Evolutionary conservation across 2,329 filamentous ascomycete species (phyloP), one percentile per base, ranked within the genome.

Genomic region (Microcyclospora pomicola): DNA sequence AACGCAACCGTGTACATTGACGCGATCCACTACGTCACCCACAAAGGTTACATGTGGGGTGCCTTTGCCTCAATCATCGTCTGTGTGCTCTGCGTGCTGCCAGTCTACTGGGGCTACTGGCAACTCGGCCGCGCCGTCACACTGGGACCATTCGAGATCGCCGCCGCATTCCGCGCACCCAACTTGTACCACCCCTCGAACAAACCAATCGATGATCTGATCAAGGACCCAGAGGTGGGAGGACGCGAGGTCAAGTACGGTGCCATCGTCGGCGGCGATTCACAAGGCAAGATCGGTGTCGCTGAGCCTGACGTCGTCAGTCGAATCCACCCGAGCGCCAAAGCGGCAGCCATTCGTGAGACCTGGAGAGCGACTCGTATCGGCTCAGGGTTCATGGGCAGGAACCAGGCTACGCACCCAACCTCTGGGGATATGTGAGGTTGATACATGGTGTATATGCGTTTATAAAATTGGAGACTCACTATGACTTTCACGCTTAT

Each of bases 61-160:
- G 56, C 56, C 2, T 44, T 59, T 3, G 51, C 47, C 14, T 50
- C 51, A 10, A 55, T 50, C 9, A 34, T 59, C 27, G 33, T 53
- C 34, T 58, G 53, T n/a, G 43, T 60, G 3, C 19, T 57, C 27
- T 48, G 49, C 41, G 53, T 59, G 1, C 42, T 57, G 1, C 53
- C 56, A n/a, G 50, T 52, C 1, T 59, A 55, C 48, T 59, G 48
- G 47, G 53, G 54, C 12, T 60, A 53, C 49, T 59, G 56, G 58
- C 44, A 59, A 27, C 51, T 59, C 0, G 56, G 56, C 2, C 53
- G 58, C 35, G 52, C 55, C 30, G 55, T 59, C 7, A 54, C 56
- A 5, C 46, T 60, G 0, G 51, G 50, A 11, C 58, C 58, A 5
- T 50, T 60, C 1, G 56, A 59, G 35, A 60, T 60, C 27, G 54